These are phyloP conservation scores for Lactarius evosmus DNA, from an alignment of 768 basidiomycete genomes.

Conservation along the genomic window DNA sequence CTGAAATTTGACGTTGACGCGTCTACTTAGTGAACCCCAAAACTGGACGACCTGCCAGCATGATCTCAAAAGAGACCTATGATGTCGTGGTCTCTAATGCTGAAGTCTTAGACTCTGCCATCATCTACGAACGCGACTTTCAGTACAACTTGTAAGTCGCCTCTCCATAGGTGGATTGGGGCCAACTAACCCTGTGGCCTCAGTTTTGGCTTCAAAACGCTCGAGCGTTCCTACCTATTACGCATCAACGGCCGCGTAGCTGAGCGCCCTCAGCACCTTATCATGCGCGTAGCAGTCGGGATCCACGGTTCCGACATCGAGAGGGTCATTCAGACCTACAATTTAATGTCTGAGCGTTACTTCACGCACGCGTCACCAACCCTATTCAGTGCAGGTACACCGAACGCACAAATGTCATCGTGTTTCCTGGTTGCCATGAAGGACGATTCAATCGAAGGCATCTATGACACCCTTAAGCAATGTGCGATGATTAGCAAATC, in stretches of 20 bases:
- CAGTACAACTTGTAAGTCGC: constrained; percentile 84
- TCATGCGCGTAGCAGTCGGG: constrained; percentile 99
- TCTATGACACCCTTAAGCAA: constrained; percentile 96
- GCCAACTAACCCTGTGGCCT: constrained; percentile 3
- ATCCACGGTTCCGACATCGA: constrained; percentile 91
- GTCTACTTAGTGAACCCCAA: constrained; percentile 79
- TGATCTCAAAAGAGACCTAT: constrained; percentile 91
- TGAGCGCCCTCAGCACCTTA: constrained; percentile 97
- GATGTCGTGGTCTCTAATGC: constrained; percentile 78
- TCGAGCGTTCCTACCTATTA: constrained; percentile 95
- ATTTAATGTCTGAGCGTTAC: constrained; percentile 96
- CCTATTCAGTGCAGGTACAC: constrained; percentile 97
- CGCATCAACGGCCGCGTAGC: constrained; percentile 92
- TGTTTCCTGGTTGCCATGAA: constrained; percentile 99
- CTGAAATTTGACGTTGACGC: background rate
- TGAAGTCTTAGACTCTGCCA: constrained; percentile 81
- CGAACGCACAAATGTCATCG: constrained; percentile 89
- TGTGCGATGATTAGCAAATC: constrained; percentile 99
- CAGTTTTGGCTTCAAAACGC: constrained; percentile 99
- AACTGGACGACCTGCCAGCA: constrained; percentile 78
- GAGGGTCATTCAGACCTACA: constrained; percentile 86
- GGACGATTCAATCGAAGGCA: constrained; percentile 98
- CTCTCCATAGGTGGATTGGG: background rate
- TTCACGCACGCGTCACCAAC: constrained; percentile 99
- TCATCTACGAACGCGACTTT: constrained; percentile 98